Conservation (phyloP, 169 alveolate species). For the Plasmodium coatneyi region DNA sequence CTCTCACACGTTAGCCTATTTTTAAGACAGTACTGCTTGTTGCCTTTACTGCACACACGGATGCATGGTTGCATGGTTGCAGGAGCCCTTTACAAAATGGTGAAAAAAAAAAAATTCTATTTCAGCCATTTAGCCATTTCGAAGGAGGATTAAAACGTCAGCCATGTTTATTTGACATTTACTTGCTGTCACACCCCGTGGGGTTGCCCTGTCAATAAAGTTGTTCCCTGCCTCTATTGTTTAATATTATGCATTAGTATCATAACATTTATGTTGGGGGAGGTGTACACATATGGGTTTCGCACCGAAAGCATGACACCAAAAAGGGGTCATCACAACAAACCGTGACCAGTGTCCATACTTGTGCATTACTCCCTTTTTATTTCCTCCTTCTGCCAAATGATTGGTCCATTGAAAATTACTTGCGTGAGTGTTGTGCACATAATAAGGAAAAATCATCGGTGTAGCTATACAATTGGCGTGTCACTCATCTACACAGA, state of each 20-base stretch:
- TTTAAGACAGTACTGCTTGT: neutral
- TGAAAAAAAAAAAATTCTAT: conserved; percentile 6
- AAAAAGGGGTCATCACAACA: neutral
- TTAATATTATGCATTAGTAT: neutral
- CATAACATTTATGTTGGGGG: neutral
- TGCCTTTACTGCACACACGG: conserved; percentile 31
- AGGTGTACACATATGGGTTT: neutral
- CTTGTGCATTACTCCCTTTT: neutral
- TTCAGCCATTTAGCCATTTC: neutral
- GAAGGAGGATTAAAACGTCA: neutral
- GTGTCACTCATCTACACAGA: neutral
- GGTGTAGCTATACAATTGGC: neutral
- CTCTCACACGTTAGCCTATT: neutral
- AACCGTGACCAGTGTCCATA: neutral
- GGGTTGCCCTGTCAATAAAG: neutral
- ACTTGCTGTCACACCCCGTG: neutral
- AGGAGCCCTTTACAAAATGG: neutral
- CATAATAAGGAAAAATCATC: neutral
- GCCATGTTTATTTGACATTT: neutral
- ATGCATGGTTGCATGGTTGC: neutral
- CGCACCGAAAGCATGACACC: neutral
- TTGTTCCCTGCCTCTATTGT: neutral
- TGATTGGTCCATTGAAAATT: neutral
- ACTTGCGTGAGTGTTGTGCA: neutral
- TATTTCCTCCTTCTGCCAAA: neutral